A percentile compares a stretch with the other conserved stretches of the same genome.
Conservation (phyloP, 2,329 filamentous ascomycete species). For the Domatiomyces catenatus region DNA sequence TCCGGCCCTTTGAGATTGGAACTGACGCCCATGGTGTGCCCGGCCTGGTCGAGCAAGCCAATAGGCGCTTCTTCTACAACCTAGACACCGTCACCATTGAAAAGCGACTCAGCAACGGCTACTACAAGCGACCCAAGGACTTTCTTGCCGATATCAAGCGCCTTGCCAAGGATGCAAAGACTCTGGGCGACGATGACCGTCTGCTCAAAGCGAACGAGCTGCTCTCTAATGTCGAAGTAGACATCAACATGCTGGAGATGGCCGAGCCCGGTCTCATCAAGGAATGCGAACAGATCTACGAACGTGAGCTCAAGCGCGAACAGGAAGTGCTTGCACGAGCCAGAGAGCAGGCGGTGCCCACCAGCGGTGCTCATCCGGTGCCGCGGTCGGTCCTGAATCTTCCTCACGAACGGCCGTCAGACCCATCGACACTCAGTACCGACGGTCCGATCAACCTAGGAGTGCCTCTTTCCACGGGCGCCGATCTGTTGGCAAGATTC, state of each 20-base stretch:
- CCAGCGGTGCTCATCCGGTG: slow-evolving; percentile 31
- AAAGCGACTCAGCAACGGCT: slow-evolving; percentile 90
- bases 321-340: slow-evolving; percentile 46
- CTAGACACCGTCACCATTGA: slow-evolving; percentile 86
- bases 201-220: slow-evolving; percentile 82
- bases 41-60: slow-evolving; percentile 59
- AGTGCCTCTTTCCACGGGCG: slow-evolving; percentile 43
- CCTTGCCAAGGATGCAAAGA: slow-evolving; percentile 69
- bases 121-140: slow-evolving; percentile 79
- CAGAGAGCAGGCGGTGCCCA: slow-evolving; percentile 29
- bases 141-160: slow-evolving; percentile 78
- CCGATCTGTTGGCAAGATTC: slow-evolving; percentile 9
- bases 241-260: slow-evolving; percentile 61
- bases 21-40: slow-evolving; percentile 64
- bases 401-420: slow-evolving; percentile 39
- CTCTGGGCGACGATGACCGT: slow-evolving; percentile 66
- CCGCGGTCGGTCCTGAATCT: slow-evolving; percentile 37
- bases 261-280: slow-evolving; percentile 45
- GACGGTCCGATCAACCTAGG: slow-evolving; percentile 45
- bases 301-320: slow-evolving; percentile 55
- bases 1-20: slow-evolving; percentile 63
- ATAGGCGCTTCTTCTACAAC: slow-evolving; percentile 85
- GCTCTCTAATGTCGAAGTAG: slow-evolving; percentile 82
- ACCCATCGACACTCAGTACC: slow-evolving; percentile 19
- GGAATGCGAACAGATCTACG: slow-evolving; percentile 71